A percentile compares a stretch with the other conserved stretches of the same genome.
Conservation (phyloP, 768 basidiomycete species). For the Paxillus involutus region DNA sequence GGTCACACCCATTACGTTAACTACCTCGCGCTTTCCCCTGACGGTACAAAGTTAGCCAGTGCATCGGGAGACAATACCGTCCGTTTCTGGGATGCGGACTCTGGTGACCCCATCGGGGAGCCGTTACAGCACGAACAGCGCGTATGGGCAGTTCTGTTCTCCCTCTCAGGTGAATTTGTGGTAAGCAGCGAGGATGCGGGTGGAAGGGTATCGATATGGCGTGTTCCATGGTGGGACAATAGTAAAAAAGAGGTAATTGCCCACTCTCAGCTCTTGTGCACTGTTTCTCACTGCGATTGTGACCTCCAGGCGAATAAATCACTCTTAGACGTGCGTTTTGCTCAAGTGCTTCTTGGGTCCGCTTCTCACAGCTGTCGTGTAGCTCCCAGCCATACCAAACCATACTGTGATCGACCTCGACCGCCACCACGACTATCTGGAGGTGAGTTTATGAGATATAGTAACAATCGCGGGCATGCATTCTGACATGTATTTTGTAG, state of each 20-base stretch:
- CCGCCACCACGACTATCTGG: not conserved
- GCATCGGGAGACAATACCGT: not conserved
- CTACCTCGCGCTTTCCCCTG: not conserved
- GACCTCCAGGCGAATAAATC: not conserved
- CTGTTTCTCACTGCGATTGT: not conserved
- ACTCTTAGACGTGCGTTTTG: not conserved
- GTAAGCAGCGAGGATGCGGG: not conserved
- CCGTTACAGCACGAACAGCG: not conserved
- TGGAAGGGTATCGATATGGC: too few relatives aligned
- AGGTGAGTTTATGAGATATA: not conserved
- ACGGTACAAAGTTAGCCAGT: not conserved
- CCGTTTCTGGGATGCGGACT: not conserved
- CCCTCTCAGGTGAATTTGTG: not conserved
- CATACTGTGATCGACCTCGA: too few relatives aligned
- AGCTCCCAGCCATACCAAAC: too few relatives aligned
- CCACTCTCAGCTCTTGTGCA: too few relatives aligned
- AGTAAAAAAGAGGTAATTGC: too few relatives aligned
- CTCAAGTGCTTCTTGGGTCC: too few relatives aligned
- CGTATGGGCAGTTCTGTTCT: not conserved
- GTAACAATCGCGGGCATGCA: not conserved
- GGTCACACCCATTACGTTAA: conserved; percentile 4
- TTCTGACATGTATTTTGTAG: not conserved
- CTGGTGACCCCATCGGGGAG: not conserved
- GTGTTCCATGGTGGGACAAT: too few relatives aligned
- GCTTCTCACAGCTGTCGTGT: too few relatives aligned